Percentiles rank a stretch among this genome's conserved stretches.
phyloP scores from a whole-genome alignment of 805 yeast species.

The Candida coleopterorum region DNA sequence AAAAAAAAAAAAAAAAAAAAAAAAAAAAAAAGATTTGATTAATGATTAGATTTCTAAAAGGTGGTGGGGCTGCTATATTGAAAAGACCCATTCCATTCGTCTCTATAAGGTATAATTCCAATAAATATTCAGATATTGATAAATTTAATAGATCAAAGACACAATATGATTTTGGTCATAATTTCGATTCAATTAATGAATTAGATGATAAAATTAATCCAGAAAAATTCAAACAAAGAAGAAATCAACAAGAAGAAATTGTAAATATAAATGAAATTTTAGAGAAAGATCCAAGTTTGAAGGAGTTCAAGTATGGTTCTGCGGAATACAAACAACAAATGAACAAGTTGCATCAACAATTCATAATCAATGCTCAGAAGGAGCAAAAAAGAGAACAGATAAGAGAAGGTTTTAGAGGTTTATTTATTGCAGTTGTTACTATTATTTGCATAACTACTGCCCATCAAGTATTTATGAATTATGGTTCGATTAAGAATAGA shows the following conservation, averaged over 20 bases:
- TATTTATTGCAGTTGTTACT: conserved; percentile 36
- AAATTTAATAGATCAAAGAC: conserved; percentile 34
- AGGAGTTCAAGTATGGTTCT: conserved; percentile 23
- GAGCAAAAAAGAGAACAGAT: conserved; percentile 31
- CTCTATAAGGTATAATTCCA: background rate
- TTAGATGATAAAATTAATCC: conserved; percentile 14
- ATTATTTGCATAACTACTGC: conserved; percentile 36
- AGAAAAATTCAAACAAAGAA: conserved; percentile 6
- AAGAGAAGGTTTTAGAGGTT: conserved; percentile 41
- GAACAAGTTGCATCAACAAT: conserved; percentile 23
- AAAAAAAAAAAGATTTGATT: background rate
- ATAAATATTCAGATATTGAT: conserved; percentile 22
- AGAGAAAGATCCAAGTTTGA: conserved; percentile 29
- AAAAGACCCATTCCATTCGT: background rate
- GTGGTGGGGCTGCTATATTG: no score
- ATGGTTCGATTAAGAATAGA: conserved; percentile 32
- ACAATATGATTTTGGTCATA: conserved; percentile 23
- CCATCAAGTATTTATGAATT: conserved; percentile 41
- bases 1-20: background rate
- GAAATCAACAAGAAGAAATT: conserved; percentile 11
- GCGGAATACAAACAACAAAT: conserved; percentile 35
- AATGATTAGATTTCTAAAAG: background rate
- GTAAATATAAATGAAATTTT: conserved; percentile 19
- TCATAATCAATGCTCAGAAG: conserved; percentile 20
- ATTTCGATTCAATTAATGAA: conserved; percentile 16